Percentiles rank a stretch among this genome's conserved stretches.
These are phyloP conservation scores for Neopestalotiopsis sp. DNA, from an alignment of 2,329 filamentous ascomycete genomes.

Conservation along the genomic window DNA sequence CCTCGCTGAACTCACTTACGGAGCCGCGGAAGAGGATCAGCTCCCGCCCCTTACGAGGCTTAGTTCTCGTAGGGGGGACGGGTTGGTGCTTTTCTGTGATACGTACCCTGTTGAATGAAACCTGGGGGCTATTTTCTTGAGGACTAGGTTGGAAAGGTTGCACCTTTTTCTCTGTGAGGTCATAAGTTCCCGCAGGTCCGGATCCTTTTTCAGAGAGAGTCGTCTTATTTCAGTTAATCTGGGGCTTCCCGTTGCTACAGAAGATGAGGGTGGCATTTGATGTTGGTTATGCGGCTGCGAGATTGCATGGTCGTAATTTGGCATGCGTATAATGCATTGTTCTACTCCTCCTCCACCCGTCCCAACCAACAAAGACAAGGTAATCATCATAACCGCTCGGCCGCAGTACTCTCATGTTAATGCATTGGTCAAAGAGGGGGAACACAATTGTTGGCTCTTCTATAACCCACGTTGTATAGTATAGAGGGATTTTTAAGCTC, in stretches of 20 bases:
- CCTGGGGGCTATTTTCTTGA: neutral
- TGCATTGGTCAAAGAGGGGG: neutral
- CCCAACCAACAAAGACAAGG: neutral
- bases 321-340: neutral
- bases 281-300: neutral
- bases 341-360: neutral
- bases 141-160: neutral
- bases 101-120: neutral
- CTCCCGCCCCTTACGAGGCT: neutral
- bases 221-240: neutral
- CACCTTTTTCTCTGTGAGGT: neutral
- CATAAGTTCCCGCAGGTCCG: neutral
- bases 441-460: neutral
- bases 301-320: neutral
- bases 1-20: neutral
- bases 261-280: neutral
- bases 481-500: neutral
- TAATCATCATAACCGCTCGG: neutral
- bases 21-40: constrained; percentile 2
- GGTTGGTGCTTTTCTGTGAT: neutral
- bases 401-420: neutral
- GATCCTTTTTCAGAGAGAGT: neutral
- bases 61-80: neutral
- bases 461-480: neutral
- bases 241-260: neutral